These are phyloP conservation scores for Lentinula sp. DNA, from an alignment of 768 basidiomycete species.

Conservation along the genomic window DNA sequence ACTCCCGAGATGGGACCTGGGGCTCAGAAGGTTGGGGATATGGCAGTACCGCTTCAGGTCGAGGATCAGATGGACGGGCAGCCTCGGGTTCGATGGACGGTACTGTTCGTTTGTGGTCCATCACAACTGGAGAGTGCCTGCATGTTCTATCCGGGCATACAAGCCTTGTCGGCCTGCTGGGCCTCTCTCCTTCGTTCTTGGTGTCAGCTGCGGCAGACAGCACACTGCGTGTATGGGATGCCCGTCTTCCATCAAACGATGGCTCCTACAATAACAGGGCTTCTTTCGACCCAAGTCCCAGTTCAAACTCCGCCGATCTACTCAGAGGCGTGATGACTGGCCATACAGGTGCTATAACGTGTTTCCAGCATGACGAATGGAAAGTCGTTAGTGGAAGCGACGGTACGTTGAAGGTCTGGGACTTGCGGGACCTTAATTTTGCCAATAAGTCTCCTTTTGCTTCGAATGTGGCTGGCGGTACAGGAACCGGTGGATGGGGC, in stretches of 20 bases:
- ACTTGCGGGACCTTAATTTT: constrained; percentile 53
- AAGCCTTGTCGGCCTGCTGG: constrained; percentile 90
- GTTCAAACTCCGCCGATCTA: constrained; percentile 15
- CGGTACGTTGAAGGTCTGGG: constrained; percentile 98
- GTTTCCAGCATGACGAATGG: constrained; percentile 98
- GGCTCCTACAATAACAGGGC: background rate
- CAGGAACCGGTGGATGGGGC: background rate
- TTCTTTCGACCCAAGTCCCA: background rate
- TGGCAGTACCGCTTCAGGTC: background rate
- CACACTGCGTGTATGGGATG: constrained; percentile 92
- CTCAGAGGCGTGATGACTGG: constrained; percentile 79
- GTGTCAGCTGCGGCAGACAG: constrained; percentile 97
- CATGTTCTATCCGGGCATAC: constrained; percentile 87
- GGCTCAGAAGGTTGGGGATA: background rate
- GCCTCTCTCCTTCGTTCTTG: constrained; percentile 81
- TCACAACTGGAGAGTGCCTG: constrained; percentile 73
- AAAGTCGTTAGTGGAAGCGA: constrained; percentile 95
- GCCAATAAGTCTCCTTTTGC: background rate
- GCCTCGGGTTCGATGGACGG: constrained; percentile 99
- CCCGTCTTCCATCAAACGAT: constrained; percentile 31
- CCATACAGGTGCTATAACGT: constrained; percentile 97
- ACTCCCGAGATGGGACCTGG: background rate
- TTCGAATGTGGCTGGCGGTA: background rate
- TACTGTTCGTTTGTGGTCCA: constrained; percentile 92
- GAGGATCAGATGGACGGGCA: constrained; percentile 65